Conservation (phyloP, 148 eudicot species). For the Vaccinium macrocarpon region DNA sequence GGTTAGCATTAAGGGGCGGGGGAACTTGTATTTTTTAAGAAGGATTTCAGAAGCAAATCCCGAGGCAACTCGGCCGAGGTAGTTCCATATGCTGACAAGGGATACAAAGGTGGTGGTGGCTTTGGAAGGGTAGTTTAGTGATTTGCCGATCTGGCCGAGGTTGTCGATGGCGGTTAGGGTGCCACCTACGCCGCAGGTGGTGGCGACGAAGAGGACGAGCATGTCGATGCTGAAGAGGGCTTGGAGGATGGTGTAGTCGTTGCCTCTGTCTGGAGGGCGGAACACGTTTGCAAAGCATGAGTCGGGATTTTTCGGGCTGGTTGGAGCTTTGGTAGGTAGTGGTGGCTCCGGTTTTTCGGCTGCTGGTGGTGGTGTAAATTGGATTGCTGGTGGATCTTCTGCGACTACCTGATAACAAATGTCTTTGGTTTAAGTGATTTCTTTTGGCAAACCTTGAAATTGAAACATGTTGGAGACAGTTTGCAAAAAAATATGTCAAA, state of each 20-base stretch:
- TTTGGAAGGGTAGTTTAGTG: constrained; percentile 29
- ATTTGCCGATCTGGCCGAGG: constrained; percentile 35
- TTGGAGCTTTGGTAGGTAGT: background rate
- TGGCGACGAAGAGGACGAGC: constrained; percentile 32
- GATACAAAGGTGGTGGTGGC: constrained; percentile 28
- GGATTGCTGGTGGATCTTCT: no score
- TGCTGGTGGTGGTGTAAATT: no score
- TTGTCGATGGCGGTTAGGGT: constrained; percentile 43
- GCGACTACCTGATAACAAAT: no score
- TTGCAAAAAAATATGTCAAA: no score
- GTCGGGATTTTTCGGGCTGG: background rate
- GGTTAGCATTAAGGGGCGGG: constrained; percentile 31
- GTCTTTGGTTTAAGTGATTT: no score
- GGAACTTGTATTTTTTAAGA: constrained; percentile 28
- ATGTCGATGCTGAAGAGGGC: constrained; percentile 50
- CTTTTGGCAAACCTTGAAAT: no score
- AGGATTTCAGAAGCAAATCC: constrained; percentile 32
- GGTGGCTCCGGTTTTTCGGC: no score
- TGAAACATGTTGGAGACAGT: no score
- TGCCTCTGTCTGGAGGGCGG: constrained; percentile 38
- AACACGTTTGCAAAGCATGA: constrained; percentile 31
- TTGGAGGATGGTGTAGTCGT: constrained; percentile 46
- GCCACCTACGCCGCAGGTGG: constrained; percentile 42
- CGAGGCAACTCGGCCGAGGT: constrained; percentile 32
- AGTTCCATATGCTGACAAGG: constrained; percentile 37